Base-by-base conservation (phyloP, 148 eudicot genomes). In the Silene latifolia region DNA sequence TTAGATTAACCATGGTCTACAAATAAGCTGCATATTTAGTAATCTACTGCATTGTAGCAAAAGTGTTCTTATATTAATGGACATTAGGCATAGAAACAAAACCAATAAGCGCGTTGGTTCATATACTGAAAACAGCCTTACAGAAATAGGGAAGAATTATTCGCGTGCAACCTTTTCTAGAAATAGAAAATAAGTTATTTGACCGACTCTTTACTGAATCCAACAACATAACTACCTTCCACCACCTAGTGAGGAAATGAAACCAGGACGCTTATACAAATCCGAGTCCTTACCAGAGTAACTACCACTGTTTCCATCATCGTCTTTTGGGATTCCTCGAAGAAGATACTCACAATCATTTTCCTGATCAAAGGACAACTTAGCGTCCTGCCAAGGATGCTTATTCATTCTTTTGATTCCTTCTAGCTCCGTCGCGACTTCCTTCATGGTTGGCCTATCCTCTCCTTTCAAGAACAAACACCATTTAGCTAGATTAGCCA, bases 391-490 rank as follows among this genome's bases (percentile, higher is more conserved):
- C 77, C 77, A 65, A 25, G 63, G 71, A 32, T 75, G 77, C 20
- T 12, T 56, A 3, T 19, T 47, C 27, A 8, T 71, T 53, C 63
- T 32, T 69, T 71, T 68, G 12, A 78, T 72, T 9, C 72, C 63
- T 5, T 72, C 72, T 24, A 78, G 29, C 57, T 78, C 76, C 15
- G 11, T 56, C 0, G 78, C 78, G 5, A 74, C 78, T 69, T 79
- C 82, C 29, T 74, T 79, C 82, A 79, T 79, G 0, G 71, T 69
- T 0, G 82, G 82, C 4, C 82, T 64, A 2, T 79, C 78, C 2
- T 79, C 82, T 9, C 75, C 78, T 53, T 54, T 74, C 42, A 74
- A 3, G 7, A 21, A 24, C 35, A 79, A 63, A 48, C 82, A 79
- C 29, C 76, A 35, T 18, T 72, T 42, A 1, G 76, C 82, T 13